Conservation (phyloP, 2,329 filamentous ascomycete species). For the Dactylellina sp. region DNA sequence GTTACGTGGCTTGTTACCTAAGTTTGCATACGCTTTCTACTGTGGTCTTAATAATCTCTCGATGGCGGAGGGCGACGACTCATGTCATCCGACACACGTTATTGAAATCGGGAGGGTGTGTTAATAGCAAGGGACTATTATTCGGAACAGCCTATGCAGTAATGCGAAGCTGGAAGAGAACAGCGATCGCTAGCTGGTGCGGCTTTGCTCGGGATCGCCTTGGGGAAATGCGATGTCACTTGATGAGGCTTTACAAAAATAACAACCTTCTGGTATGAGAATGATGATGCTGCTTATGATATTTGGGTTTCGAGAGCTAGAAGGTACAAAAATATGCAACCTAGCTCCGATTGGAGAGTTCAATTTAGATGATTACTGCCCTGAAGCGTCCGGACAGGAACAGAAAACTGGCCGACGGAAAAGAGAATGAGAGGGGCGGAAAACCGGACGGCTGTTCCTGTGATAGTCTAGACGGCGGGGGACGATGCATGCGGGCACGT, state of each 20-base stretch:
- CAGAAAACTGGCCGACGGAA: slow-evolving; percentile 18
- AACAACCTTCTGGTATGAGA: not conserved
- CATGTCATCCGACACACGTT: not conserved
- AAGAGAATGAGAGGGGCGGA: slow-evolving; percentile 31
- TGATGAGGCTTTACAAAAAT: slow-evolving; percentile 14
- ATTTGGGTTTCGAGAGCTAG: not conserved
- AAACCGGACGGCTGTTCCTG: slow-evolving; percentile 14
- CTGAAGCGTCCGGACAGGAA: not conserved
- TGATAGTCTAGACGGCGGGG: not conserved
- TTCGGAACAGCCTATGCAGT: not conserved
- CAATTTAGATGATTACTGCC: slow-evolving; percentile 6
- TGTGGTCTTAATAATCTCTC: slow-evolving; percentile 6
- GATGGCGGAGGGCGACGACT: not conserved
- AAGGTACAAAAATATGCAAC: slow-evolving; percentile 16
- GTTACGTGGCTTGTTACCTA: slow-evolving; percentile 15
- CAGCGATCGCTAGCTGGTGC: slow-evolving; percentile 27
- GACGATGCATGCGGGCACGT: slow-evolving; percentile 18
- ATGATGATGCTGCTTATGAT: not conserved
- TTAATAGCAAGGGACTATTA: slow-evolving; percentile 7
- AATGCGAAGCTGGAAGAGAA: slow-evolving; percentile 10
- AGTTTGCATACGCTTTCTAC: not conserved
- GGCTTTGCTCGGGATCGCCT: slow-evolving; percentile 22
- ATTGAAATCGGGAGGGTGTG: not conserved
- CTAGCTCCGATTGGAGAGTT: not conserved
- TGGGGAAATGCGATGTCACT: slow-evolving; percentile 39